These are phyloP conservation scores for Sonneratia alba DNA, from an alignment of 345 rosid genomes.

Conservation along the genomic window DNA sequence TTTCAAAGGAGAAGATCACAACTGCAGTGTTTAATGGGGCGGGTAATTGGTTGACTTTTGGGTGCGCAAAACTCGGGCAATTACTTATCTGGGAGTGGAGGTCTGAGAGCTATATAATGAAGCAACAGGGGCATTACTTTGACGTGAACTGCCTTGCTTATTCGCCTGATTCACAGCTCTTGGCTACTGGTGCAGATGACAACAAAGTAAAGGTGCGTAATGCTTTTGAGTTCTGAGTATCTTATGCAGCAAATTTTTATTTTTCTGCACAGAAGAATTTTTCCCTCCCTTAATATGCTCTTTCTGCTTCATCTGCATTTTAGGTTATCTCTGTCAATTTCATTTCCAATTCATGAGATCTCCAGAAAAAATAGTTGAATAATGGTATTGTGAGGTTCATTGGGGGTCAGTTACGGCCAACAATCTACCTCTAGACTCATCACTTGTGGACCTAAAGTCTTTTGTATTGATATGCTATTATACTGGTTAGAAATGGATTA, in stretches of 20 bases:
- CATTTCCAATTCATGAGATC: not conserved
- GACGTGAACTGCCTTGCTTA: slow-evolving; percentile 83
- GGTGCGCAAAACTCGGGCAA: slow-evolving; percentile 91
- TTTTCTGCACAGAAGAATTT: not conserved
- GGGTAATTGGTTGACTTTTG: slow-evolving; percentile 94
- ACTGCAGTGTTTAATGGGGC: slow-evolving; percentile 71
- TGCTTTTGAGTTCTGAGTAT: not conserved
- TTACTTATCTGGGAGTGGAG: slow-evolving; percentile 98
- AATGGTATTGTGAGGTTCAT: not conserved
- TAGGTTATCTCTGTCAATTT: not conserved
- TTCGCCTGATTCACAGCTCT: slow-evolving; percentile 83
- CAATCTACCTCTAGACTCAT: not conserved
- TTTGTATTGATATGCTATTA: not conserved
- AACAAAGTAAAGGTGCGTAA: slow-evolving; percentile 82
- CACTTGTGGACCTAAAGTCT: not conserved
- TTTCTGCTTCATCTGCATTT: not conserved
- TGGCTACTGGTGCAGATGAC: slow-evolving; percentile 98
- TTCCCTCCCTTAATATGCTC: not conserved
- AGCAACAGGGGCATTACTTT: slow-evolving; percentile 98
- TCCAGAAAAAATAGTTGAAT: not conserved
- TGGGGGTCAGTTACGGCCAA: not conserved
- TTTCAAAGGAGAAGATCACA: slow-evolving; percentile 83
- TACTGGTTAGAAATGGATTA: not conserved
- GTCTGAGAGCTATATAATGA: slow-evolving; percentile 84
- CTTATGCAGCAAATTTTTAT: not conserved